phyloP scores from a whole-genome alignment of 306 rosid species.

The Glycine soja region DNA sequence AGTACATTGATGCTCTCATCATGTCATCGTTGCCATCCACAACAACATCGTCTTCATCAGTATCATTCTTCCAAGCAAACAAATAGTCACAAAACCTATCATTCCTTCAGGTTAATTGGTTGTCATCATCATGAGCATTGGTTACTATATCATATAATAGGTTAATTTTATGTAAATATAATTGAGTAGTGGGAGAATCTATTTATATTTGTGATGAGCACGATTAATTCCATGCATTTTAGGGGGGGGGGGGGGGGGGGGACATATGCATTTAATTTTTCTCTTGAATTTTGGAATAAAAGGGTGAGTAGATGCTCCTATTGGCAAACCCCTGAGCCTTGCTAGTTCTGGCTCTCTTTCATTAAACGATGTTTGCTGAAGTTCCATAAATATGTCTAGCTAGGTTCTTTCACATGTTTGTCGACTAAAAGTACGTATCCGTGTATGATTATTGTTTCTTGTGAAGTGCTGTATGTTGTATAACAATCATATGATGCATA shows the following conservation, averaged over 20 bases:
- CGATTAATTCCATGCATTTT: slow-evolving; percentile 36
- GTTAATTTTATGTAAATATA: slow-evolving; percentile 35
- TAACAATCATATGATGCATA: slow-evolving; percentile 45
- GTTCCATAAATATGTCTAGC: slow-evolving; percentile 44
- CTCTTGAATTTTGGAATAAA: slow-evolving; percentile 44
- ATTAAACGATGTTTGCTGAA: slow-evolving; percentile 41
- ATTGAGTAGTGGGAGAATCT: neutral
- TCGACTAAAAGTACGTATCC: slow-evolving; percentile 40
- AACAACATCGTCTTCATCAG: slow-evolving; percentile 41
- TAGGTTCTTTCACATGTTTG: slow-evolving; percentile 54
- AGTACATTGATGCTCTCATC: slow-evolving; percentile 60
- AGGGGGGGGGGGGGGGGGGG: too few relatives aligned
- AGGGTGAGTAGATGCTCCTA: slow-evolving; percentile 23
- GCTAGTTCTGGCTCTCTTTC: slow-evolving; percentile 46
- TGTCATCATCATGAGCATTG: slow-evolving; percentile 20
- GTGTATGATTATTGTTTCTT: slow-evolving; percentile 14
- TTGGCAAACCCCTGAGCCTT: slow-evolving; percentile 37
- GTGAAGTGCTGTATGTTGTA: slow-evolving; percentile 34
- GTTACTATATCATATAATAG: neutral
- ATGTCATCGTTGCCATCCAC: slow-evolving; percentile 55
- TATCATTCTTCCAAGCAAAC: slow-evolving; percentile 45
- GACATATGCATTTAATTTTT: slow-evolving; percentile 39
- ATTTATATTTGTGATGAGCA: neutral
- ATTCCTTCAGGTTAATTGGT: too few relatives aligned
- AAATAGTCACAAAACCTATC: slow-evolving; percentile 40